Evolutionary conservation across 225 moss, liverwort and hornwort species (phyloP).

Genomic region (Sphagnum contortum): DNA sequence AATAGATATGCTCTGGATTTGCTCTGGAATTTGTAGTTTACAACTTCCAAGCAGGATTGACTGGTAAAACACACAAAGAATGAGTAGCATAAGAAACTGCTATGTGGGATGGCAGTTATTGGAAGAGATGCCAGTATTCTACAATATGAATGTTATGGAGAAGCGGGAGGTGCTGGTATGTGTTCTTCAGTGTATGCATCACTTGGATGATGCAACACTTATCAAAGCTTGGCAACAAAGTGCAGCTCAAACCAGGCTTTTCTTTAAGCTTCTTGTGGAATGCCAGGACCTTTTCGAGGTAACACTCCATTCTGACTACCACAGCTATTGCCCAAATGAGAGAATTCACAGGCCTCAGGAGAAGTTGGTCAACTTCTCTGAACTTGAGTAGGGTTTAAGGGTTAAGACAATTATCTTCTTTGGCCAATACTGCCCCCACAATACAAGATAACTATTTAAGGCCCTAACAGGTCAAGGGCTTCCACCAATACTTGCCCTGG

Average conservation of each 20-base stretch:
- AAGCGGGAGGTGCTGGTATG: constrained; percentile 91
- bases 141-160: constrained; percentile 60
- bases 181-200: constrained; percentile 74
- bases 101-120: constrained; percentile 40
- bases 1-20: too few species aligned
- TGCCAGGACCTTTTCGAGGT: constrained; percentile 91
- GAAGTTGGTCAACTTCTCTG: too few species aligned
- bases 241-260: constrained; percentile 69
- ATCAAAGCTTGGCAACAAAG: constrained; percentile 96
- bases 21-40: too few species aligned
- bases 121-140: constrained; percentile 95
- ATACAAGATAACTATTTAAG: not conserved
- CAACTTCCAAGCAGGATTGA: too few species aligned
- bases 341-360: too few species aligned
- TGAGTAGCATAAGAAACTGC: too few species aligned
- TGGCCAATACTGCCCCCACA: too few species aligned
- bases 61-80: too few species aligned
- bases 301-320: not conserved
- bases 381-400: too few species aligned
- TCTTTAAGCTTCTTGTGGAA: constrained; percentile 95
- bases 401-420: too few species aligned
- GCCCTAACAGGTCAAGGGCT: constrained; percentile 1
- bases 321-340: too few species aligned
- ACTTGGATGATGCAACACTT: constrained; percentile 76
- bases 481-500: too few species aligned